Percentiles rank a stretch among this genome's conserved stretches.
phyloP scores from a whole-genome alignment of 164 flowering plant genomes.

The Kingdonia uniflora region DNA sequence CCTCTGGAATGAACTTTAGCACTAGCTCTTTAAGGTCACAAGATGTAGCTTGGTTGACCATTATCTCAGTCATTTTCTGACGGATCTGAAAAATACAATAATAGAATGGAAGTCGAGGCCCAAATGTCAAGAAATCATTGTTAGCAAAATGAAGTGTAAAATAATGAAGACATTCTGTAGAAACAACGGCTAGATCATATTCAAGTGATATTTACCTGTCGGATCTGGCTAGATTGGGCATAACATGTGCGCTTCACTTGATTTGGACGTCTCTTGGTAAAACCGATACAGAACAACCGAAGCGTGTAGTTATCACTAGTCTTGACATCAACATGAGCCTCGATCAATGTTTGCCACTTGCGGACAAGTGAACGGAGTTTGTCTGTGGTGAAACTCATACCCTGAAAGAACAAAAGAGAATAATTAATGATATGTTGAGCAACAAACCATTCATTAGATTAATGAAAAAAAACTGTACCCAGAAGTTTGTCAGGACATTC shows the following conservation, averaged over 20 bases:
- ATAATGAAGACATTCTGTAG: too few species aligned
- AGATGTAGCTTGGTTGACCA: conserved; percentile 28
- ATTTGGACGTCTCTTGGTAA: conserved; percentile 32
- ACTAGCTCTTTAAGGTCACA: conserved; percentile 31
- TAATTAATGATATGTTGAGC: background rate
- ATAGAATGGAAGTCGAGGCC: background rate
- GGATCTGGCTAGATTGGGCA: conserved; percentile 30
- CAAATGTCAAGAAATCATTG: too few species aligned
- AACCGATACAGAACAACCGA: conserved; percentile 30
- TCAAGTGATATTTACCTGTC: conserved; percentile 16
- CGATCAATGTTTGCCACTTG: conserved; percentile 39
- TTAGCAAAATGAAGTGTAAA: too few species aligned
- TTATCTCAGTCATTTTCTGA: conserved; percentile 30
- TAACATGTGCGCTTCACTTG: conserved; percentile 31
- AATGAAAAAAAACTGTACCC: conserved; percentile 12
- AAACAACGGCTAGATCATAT: background rate
- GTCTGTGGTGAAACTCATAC: conserved; percentile 34
- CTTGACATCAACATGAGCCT: conserved; percentile 33
- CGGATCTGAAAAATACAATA: conserved; percentile 18
- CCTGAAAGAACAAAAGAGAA: conserved; percentile 7
- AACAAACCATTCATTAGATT: too few species aligned
- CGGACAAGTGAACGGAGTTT: conserved; percentile 31
- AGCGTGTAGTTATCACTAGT: conserved; percentile 25
- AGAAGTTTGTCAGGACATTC: conserved; percentile 33
- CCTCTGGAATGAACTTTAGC: conserved; percentile 26